phyloP scores from a whole-genome alignment of 257 asterid genomes.

The Datura wrightii region DNA sequence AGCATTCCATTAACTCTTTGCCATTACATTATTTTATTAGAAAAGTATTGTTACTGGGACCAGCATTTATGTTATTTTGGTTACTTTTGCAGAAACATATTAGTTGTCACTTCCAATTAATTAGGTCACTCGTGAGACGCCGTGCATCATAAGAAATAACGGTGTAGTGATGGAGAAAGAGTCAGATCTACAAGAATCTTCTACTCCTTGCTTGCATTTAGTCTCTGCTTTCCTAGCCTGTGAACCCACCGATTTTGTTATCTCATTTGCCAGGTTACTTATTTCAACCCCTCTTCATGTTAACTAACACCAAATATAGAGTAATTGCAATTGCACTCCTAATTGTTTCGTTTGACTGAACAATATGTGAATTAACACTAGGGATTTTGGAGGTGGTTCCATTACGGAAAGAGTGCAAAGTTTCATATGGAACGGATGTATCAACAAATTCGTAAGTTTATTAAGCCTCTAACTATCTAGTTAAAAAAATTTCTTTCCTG shows the following conservation, averaged over 20 bases:
- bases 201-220: constrained; percentile 49
- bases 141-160: not conserved
- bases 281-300: not conserved
- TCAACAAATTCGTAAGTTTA: constrained; percentile 58
- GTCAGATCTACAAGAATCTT: constrained; percentile 42
- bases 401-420: constrained; percentile 68
- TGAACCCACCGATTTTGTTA: constrained; percentile 71
- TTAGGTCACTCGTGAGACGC: not conserved
- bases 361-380: constrained; percentile 24
- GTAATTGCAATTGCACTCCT: not conserved
- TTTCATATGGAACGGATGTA: constrained; percentile 74
- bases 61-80: not conserved
- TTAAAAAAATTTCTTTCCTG: not conserved
- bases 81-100: not conserved
- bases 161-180: constrained; percentile 11
- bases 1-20: not conserved
- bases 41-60: not conserved
- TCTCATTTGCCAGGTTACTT: constrained; percentile 76
- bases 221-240: constrained; percentile 71
- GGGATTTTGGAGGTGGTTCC: constrained; percentile 81
- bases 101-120: not conserved
- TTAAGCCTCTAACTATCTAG: not conserved
- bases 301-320: not conserved
- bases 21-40: not conserved
- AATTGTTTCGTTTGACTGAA: not conserved